phyloP scores from a whole-genome alignment of 2,329 filamentous ascomycete genomes.

The Penicillium aurantiogriseum region DNA sequence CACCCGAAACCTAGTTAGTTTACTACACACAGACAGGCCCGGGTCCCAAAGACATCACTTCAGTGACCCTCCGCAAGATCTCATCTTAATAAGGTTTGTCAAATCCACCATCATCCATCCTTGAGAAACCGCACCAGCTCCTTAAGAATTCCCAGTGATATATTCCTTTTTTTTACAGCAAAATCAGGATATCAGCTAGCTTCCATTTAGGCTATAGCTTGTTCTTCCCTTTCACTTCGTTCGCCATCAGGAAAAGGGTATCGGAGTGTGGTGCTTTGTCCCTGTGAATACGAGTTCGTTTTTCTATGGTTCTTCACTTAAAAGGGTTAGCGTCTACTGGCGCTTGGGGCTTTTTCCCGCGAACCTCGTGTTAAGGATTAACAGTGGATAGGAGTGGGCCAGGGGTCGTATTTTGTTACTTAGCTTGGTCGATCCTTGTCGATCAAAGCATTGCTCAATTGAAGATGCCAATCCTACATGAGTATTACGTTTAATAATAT shows the following conservation, averaged over 20 bases:
- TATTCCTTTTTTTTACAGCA: background rate
- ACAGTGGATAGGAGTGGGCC: background rate
- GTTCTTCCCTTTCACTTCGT: background rate
- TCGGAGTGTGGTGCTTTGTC: background rate
- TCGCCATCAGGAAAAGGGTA: background rate
- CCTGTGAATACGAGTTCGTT: background rate
- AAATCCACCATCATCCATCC: background rate
- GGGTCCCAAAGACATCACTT: background rate
- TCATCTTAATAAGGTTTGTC: background rate
- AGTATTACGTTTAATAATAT: background rate
- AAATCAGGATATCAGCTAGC: background rate
- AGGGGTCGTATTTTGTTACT: slow-evolving; percentile 8
- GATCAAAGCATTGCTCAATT: background rate
- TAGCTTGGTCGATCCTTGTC: slow-evolving; percentile 3
- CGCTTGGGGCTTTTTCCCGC: background rate
- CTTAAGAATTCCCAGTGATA: background rate
- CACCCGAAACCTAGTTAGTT: too few relatives aligned
- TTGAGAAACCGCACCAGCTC: background rate
- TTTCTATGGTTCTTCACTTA: background rate
- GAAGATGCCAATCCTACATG: background rate
- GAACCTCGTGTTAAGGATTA: slow-evolving; percentile 1
- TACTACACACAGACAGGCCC: too few relatives aligned
- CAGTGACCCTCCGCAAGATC: background rate
- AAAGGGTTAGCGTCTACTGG: background rate
- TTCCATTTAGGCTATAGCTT: background rate